These are phyloP conservation scores for Suhomyces pyralidae DNA, from an alignment of 805 yeast genomes.

Conservation along the genomic window DNA sequence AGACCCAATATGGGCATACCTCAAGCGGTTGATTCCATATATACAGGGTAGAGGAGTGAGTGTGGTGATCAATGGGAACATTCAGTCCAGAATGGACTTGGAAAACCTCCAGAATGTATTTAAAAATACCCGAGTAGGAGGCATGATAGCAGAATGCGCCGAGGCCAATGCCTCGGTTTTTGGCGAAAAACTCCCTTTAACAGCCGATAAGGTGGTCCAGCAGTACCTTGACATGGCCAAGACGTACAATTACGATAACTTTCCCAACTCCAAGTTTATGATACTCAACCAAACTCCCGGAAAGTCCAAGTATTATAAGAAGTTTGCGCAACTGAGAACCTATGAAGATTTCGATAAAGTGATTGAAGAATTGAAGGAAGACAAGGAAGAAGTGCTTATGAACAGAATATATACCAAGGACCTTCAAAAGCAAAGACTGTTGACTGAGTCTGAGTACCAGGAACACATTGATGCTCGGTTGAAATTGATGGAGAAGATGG, in stretches of 20 bases:
- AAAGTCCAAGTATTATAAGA: constrained; percentile 56
- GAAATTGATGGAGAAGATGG: constrained; percentile 7
- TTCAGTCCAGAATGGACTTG: constrained; percentile 55
- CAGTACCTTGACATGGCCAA: constrained; percentile 57
- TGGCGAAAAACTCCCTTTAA: constrained; percentile 29
- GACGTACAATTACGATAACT: constrained; percentile 54
- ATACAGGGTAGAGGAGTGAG: constrained; percentile 64
- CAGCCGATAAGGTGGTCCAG: constrained; percentile 54
- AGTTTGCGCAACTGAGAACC: constrained; percentile 54
- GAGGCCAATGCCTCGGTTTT: constrained; percentile 85
- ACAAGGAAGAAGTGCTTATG: constrained; percentile 25
- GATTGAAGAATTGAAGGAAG: constrained; percentile 30
- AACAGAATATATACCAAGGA: constrained; percentile 26
- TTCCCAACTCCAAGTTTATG: constrained; percentile 75
- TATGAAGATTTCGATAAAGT: constrained; percentile 46
- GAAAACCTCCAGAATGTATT: constrained; percentile 47
- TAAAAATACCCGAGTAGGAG: constrained; percentile 63
- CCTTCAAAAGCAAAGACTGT: constrained; percentile 29
- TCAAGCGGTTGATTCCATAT: constrained; percentile 57
- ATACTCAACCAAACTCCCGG: constrained; percentile 78
- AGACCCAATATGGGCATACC: constrained; percentile 67
- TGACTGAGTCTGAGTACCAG: constrained; percentile 14
- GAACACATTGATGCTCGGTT: constrained; percentile 8
- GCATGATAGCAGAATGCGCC: constrained; percentile 91
- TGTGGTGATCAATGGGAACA: constrained; percentile 79